Conservation (phyloP, 73 alveolate genomes). For the Paramecium sonneborni region DNA sequence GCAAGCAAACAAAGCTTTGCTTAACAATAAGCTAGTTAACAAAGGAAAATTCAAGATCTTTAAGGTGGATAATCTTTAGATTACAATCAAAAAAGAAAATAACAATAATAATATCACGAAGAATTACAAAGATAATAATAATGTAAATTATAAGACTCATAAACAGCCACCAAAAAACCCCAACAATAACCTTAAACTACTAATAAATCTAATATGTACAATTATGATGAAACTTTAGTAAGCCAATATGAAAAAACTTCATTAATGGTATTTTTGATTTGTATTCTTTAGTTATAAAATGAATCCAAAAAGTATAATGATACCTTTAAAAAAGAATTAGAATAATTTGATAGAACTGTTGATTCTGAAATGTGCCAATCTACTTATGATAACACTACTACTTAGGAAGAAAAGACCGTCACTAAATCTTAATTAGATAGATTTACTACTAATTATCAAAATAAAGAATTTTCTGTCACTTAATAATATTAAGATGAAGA, state of each 20-base stretch:
- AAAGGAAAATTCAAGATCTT: neutral
- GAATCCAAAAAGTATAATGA: neutral
- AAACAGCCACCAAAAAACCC: neutral
- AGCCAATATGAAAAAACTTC: slow-evolving; percentile 18
- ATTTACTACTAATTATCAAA: neutral
- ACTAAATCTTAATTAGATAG: slow-evolving; percentile 32
- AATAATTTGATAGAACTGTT: slow-evolving; percentile 33
- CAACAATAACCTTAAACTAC: neutral
- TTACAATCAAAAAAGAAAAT: neutral
- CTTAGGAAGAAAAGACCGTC: neutral
- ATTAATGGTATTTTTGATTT: neutral
- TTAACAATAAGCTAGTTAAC: neutral
- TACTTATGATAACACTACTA: neutral
- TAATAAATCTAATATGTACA: neutral
- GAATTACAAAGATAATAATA: neutral
- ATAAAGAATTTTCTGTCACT: slow-evolving; percentile 34
- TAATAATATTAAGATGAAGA: slow-evolving; percentile 25
- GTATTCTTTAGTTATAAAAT: neutral
- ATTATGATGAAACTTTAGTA: neutral
- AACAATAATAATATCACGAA: neutral
- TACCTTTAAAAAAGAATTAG: neutral
- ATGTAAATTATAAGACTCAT: neutral
- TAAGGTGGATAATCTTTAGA: neutral
- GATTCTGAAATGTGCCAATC: slow-evolving; percentile 42
- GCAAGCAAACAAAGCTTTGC: neutral